Evolutionary conservation across 106 monocot species (phyloP), one percentile per base, ranked within the genome.

Genomic region (Acorus calamus): DNA sequence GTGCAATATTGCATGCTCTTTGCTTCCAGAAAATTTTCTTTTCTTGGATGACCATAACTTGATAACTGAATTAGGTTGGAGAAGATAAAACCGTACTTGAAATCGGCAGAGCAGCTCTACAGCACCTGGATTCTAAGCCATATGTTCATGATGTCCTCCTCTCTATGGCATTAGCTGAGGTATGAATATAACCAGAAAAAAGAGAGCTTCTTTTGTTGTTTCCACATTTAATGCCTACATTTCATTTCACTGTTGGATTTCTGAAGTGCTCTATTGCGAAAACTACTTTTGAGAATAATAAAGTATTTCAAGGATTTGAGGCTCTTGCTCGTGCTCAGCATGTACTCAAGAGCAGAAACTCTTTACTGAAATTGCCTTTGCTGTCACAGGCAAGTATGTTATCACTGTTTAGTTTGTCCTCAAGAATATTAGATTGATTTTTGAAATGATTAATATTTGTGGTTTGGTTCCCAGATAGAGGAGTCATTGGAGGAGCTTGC

Each of bases 401-500:
- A 14, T 62, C 48, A 28, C 28, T 28, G 28, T 28, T 28, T 28
- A 28, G 28, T 28, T 28, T 28, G 28, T 28, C 28, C 1, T 28
- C 28, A 28, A 28, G 28, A 28, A 28, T 28, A 28, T 28, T 0
- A 28, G 28, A 48, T 61, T 56, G 14, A 3, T 44, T 65, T 71
- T 5, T 43, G 11, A 59, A 54, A 44, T 48, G 46, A 71, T 48
- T 69, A 55, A 42, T 4, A 69, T 73, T 71, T 11, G 28, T 62
- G 12, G 60, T 14, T 55, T 44, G 74, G 55, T 4, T 82, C 69
- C 52, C 65, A 98, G 96, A 88, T 98, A 63, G 96, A 98, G 73
- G 91, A 91, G 69, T 91, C 96, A 5, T 78, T 98, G 48, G 85
- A 98, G 65, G 96, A 91, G 71, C 85, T 98, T 79, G 96, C 91